Base-by-base conservation (phyloP, 208 protist genomes). In the Crithidia bombi region DNA sequence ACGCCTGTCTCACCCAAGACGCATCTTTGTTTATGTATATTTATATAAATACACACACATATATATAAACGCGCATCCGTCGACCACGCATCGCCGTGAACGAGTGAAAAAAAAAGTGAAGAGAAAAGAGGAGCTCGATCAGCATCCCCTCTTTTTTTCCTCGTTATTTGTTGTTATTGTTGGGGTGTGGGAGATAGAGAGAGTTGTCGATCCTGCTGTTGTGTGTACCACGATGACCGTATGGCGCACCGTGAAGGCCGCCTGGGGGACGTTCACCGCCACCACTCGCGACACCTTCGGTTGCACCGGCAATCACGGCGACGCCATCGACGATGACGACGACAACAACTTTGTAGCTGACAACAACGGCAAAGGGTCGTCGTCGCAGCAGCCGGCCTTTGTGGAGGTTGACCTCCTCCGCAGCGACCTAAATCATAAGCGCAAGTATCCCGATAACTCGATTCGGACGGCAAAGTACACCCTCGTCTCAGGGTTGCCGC, bases 381-480 rank as follows among this genome's bases (percentile, higher is more conserved):
- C 69, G 19, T 70, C 59, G 32, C 32, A 41, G 32, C 32, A 41
- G 41, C 25, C 25, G 38, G 38, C 72, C 26, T 86, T 86, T 43
- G 76, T 87, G 0, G 79, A 92, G 33, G 54, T 93, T 2, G 72
- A 89, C 63, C 36, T 93, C 17, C 68, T 91, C 19, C 76, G 79
- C 33, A 63, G 28, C 36, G 87, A 91, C 58, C 25, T 82, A 12
- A 93, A 93, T 49, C 71, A 62, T 10, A 21, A 23, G 4, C 74
- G 73, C 17, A 52, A 77, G 12, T 95, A 75, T 64, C 87, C 81
- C 0, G 73, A 75, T 39, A 95, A 95, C 61, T 74, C 68, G 0
- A 85, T 95, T 56, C 79, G 77, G 25, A 95, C 87, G 9, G 73
- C 86, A 9, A 89, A 91, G 67, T 95, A 95, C 69, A 92, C 79